These are phyloP conservation scores for Cardamine occulta DNA, from an alignment of 345 rosid species.

Conservation along the genomic window DNA sequence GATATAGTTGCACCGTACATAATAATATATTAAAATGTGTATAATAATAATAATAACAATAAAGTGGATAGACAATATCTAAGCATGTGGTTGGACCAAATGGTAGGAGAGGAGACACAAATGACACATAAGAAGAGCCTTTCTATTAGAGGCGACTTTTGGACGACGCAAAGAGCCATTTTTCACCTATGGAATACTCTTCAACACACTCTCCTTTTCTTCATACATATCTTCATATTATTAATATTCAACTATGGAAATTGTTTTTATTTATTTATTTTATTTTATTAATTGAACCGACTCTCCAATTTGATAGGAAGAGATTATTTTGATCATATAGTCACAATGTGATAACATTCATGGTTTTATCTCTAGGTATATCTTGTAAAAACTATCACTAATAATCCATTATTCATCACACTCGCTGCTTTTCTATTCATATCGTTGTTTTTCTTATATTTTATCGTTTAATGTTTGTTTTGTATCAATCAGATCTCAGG, in stretches of 20 bases:
- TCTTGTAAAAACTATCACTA: not conserved
- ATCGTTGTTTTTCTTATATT: not conserved
- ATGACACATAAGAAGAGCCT: slow-evolving; percentile 10
- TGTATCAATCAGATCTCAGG: not conserved
- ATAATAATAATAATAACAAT: not conserved
- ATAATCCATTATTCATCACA: not conserved
- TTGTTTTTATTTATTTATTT: not conserved
- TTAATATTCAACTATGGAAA: not conserved
- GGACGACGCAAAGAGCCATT: slow-evolving; percentile 57
- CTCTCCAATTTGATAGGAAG: not conserved
- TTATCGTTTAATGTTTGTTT: not conserved
- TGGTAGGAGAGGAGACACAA: slow-evolving; percentile 38
- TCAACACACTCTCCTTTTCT: slow-evolving; percentile 27
- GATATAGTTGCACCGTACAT: slow-evolving; percentile 24
- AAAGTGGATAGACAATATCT: slow-evolving; percentile 29
- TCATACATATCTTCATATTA: not conserved
- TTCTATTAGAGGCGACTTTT: slow-evolving; percentile 58
- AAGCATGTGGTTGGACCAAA: slow-evolving; percentile 46
- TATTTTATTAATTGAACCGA: not conserved
- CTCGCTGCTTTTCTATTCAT: not conserved
- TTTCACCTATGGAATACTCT: slow-evolving; percentile 18
- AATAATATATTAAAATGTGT: not conserved
- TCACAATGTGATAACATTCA: not conserved
- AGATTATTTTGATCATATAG: not conserved
- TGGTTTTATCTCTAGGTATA: not conserved